A percentile compares a stretch with the other conserved stretches of the same genome.
phyloP scores from a whole-genome alignment of 805 yeast species.

The Debaryomyces castellii region DNA sequence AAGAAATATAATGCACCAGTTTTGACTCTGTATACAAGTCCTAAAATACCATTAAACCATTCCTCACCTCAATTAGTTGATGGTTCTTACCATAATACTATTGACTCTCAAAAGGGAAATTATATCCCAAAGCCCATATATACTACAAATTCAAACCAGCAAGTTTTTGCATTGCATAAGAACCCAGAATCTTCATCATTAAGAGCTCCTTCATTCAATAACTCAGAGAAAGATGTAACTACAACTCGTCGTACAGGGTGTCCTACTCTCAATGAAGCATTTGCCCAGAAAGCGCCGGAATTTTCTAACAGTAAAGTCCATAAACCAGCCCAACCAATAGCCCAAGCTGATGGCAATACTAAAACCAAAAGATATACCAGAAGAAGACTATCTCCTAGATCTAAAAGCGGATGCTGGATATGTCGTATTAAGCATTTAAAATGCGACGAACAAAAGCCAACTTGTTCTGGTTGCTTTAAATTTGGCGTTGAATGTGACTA shows the following conservation, averaged over 20 bases:
- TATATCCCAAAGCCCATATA: conserved; percentile 1
- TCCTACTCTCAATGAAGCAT: background rate
- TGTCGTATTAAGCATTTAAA: conserved; percentile 46
- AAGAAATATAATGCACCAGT: conserved; percentile 5
- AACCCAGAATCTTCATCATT: background rate
- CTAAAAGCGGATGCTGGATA: conserved; percentile 47
- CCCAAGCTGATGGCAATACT: background rate
- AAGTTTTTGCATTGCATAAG: background rate
- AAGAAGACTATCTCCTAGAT: conserved; percentile 38
- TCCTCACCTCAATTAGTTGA: conserved; percentile 10
- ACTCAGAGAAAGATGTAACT: background rate
- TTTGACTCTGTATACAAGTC: background rate
- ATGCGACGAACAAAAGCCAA: conserved; percentile 41
- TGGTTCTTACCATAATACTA: conserved; percentile 18
- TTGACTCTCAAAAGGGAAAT: conserved; percentile 14
- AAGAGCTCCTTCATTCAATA: background rate
- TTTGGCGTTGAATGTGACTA: conserved; percentile 45
- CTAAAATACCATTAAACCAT: conserved; percentile 7
- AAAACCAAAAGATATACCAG: conserved; percentile 37
- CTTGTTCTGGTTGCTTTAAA: conserved; percentile 35
- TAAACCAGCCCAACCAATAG: background rate
- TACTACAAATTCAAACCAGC: background rate
- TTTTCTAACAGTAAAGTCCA: background rate
- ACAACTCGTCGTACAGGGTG: background rate
- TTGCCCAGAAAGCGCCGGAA: background rate